Percentiles rank a stretch among this genome's conserved stretches.
Conservation (phyloP, 208 protist species). For the Leishmania tropica region DNA sequence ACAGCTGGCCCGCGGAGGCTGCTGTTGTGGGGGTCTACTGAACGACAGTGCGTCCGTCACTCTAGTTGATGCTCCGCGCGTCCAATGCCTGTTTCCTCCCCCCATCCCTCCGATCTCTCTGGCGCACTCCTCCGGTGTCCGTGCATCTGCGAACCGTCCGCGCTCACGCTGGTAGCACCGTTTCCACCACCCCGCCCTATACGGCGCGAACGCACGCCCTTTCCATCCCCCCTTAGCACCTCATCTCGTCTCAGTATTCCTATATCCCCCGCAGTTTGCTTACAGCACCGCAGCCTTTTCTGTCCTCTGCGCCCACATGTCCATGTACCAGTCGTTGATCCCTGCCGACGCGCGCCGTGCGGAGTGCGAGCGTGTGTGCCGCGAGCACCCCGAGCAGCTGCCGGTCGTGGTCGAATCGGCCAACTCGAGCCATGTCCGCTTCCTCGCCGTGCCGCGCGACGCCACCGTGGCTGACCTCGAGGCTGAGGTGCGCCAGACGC, state of each 20-base stretch:
- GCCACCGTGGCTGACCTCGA: constrained; percentile 15
- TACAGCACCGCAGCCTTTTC: not conserved
- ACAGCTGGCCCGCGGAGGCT: not conserved
- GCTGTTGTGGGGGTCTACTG: not conserved
- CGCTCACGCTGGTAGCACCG: not conserved
- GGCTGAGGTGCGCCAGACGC: constrained; percentile 6
- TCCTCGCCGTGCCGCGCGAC: constrained; percentile 5
- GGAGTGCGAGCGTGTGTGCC: constrained; percentile 23
- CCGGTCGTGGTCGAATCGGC: constrained; percentile 21
- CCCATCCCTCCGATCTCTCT: not conserved
- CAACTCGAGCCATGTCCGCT: constrained; percentile 13
- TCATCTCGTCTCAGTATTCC: not conserved
- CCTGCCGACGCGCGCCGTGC: constrained; percentile 3
- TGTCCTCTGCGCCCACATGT: not conserved
- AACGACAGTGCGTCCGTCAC: not conserved
- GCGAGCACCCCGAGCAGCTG: constrained; percentile 21
- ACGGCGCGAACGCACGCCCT: not conserved
- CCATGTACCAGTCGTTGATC: constrained; percentile 11
- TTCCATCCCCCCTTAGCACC: not conserved
- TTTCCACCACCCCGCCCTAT: not conserved
- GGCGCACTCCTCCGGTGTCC: not conserved
- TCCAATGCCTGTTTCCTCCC: not conserved
- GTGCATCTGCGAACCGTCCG: not conserved
- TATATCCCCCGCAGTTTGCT: not conserved
- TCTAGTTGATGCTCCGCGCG: not conserved